These are phyloP conservation scores for Sugiyamaella floridensis DNA, from an alignment of 805 yeast species.

Conservation along the genomic window DNA sequence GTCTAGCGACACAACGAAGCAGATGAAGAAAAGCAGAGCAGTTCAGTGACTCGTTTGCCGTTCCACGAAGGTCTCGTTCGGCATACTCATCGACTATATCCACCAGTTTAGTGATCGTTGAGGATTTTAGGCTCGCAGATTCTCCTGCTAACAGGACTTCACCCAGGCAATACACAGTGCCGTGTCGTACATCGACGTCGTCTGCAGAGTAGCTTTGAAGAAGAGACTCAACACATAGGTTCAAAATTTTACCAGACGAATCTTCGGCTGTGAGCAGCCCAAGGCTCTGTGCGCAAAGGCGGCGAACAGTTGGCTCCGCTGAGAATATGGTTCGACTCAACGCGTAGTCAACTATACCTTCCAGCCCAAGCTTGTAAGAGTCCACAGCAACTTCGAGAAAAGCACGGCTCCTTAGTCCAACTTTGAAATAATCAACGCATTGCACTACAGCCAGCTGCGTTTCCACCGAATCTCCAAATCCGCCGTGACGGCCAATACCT, in stretches of 20 bases:
- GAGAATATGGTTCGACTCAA: conserved; percentile 30
- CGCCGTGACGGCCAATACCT: conserved; percentile 67
- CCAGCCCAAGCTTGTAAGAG: conserved; percentile 17
- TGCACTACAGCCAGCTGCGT: conserved; percentile 44
- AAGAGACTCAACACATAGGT: background rate
- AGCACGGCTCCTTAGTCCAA: conserved; percentile 40
- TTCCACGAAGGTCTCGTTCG: conserved; percentile 7
- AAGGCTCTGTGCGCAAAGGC: conserved; percentile 38
- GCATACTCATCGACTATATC: conserved; percentile 6
- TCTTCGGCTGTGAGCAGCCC: conserved; percentile 1
- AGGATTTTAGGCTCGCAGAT: background rate
- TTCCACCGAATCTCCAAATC: conserved; percentile 27
- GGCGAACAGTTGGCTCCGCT: conserved; percentile 38
- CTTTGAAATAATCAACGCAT: conserved; percentile 43
- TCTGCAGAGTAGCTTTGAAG: background rate
- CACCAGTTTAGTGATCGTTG: background rate
- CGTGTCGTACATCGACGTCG: conserved; percentile 21
- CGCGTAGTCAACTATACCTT: conserved; percentile 27
- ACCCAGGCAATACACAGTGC: conserved; percentile 22
- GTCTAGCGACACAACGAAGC: conserved; percentile 8
- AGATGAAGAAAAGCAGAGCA: conserved; percentile 35
- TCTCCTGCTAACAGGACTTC: conserved; percentile 11
- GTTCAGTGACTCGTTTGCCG: conserved; percentile 17
- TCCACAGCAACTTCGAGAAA: conserved; percentile 34
- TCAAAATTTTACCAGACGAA: background rate